Base-by-base conservation (phyloP, 1,139 yeast species). In the Tardiomyces depauwii region DNA sequence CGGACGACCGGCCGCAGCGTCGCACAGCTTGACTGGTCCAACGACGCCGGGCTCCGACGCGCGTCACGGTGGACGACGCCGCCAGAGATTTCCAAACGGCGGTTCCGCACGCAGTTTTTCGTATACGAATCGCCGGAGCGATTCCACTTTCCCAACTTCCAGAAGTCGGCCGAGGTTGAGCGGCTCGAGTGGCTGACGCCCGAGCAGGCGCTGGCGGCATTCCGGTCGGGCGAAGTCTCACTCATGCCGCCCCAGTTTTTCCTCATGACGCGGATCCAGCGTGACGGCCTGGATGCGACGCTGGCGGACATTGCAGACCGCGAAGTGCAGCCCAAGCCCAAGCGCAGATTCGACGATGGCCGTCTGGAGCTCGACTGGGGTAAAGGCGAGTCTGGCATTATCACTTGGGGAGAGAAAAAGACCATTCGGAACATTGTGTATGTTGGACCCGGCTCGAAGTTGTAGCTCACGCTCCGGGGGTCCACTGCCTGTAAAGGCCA, bases 221-320 rank as follows among this genome's bases (percentile, higher is more conserved):
- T 59, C 47, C 23, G 45, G 11, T 38, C 42, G 4, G 58, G 61
- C 12, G 43, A 51, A n/a, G 49, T 62, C 32, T 45, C 51, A 4
- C 48, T 62, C 36, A 55, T 58, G 55, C 66, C 66, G 1, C 66
- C 66, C 2, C 66, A 62, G 48, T 62, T 53, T 48, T 61, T 59
- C 44, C 45, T 61, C 14, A 44, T 58, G 46, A 52, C 51, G n/a
- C 49, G 51, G 2, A 42, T 62, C 25, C 43, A 38, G 2, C 52
- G 55, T 23, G 27, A 43, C 25, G 57, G 60, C 2, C 48, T 52
- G 11, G 45, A 47, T 0, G 45, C 45, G 1, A 73, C 61, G 1
- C 42, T 53, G 12, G 44, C 42, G 9, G 25, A 44, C 10, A 44
- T 61, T 14, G 47, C 49, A 2, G 44, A 49, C 25, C 47, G 64